phyloP scores from a whole-genome alignment of 2,329 filamentous ascomycete genomes.

The Ascochyta lentis region DNA sequence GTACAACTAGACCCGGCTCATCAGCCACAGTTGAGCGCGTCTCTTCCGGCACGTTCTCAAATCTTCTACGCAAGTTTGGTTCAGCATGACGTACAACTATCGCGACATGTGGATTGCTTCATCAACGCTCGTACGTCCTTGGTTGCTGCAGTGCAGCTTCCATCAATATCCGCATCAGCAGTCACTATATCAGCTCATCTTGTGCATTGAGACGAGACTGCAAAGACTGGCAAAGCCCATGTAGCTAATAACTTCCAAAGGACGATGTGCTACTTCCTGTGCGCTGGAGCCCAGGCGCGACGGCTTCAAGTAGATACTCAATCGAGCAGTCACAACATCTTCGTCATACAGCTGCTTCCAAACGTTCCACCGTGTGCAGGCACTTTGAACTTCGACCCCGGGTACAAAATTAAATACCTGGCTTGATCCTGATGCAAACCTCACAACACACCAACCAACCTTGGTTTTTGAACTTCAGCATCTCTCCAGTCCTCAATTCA shows the following conservation, averaged over 20 bases:
- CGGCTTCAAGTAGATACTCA: not conserved
- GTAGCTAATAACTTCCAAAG: not conserved
- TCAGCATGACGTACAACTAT: not conserved
- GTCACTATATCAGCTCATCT: not conserved
- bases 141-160: no score
- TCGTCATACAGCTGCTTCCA: not conserved
- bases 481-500: not conserved
- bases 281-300: not conserved
- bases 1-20: slow-evolving; percentile 17
- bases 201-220: no score
- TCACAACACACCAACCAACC: not conserved
- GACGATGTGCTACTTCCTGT: slow-evolving; percentile 4
- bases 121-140: no score
- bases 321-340: not conserved
- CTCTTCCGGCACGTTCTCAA: not conserved
- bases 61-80: not conserved
- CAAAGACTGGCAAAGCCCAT: not conserved
- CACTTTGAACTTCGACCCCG: not conserved
- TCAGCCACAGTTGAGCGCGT: not conserved
- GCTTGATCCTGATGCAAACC: not conserved
- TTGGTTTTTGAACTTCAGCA: not conserved
- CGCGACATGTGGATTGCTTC: not conserved
- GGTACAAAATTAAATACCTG: not conserved
- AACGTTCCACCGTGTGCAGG: slow-evolving; percentile 1
- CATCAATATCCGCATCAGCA: not conserved